phyloP scores from a whole-genome alignment of 805 yeast species.

The Starmerella bombi region DNA sequence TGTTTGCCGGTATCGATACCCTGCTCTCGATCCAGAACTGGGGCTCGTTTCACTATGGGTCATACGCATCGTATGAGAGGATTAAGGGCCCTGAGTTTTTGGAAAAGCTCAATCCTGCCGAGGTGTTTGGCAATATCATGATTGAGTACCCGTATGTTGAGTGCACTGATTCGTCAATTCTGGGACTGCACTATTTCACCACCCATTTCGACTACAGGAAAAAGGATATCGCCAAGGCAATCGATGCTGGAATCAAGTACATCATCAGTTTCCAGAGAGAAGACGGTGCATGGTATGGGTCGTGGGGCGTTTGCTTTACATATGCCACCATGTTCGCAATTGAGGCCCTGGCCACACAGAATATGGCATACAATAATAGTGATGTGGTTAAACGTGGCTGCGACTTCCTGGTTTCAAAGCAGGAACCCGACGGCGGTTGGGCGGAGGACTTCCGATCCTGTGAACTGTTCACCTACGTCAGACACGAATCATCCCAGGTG shows the following conservation, averaged over 20 bases:
- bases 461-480: slow-evolving; percentile 66
- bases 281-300: slow-evolving; percentile 97
- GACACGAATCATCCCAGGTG: slow-evolving; percentile 46
- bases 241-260: slow-evolving; percentile 59
- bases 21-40: slow-evolving; percentile 64
- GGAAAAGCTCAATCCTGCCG: slow-evolving; percentile 85
- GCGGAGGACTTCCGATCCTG: slow-evolving; percentile 86
- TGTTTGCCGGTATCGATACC: slow-evolving; percentile 63
- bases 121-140: slow-evolving; percentile 96
- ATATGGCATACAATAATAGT: slow-evolving; percentile 47
- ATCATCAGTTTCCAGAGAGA: slow-evolving; percentile 51
- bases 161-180: slow-evolving; percentile 88
- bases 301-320: slow-evolving; percentile 94
- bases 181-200: slow-evolving; percentile 72
- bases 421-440: slow-evolving; percentile 91
- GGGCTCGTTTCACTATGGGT: slow-evolving; percentile 70
- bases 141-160: slow-evolving; percentile 97
- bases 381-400: slow-evolving; percentile 61
- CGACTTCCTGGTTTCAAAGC: slow-evolving; percentile 65
- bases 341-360: slow-evolving; percentile 72
- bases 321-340: slow-evolving; percentile 97
- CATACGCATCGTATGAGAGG: slow-evolving; percentile 82
- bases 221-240: slow-evolving; percentile 53
- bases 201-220: slow-evolving; percentile 51
- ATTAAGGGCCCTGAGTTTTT: slow-evolving; percentile 67